Conservation (phyloP, 371 early-diverging fungal species). For the Mortierella sp. region DNA sequence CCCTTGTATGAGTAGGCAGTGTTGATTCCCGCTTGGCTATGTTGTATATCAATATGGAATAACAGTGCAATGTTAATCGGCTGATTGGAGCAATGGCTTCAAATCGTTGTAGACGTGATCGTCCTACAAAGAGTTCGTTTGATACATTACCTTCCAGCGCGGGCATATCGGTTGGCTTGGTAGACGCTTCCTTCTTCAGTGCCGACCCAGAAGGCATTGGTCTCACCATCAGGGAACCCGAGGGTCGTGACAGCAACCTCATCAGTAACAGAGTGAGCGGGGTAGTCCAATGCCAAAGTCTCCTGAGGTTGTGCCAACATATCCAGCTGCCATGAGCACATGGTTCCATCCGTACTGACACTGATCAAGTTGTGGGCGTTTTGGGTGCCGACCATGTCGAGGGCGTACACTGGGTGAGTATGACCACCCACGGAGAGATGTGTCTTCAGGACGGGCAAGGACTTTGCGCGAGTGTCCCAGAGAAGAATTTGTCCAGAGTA, state of each 20-base stretch:
- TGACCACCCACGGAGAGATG: slow-evolving; percentile 94
- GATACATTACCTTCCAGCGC: slow-evolving; percentile 82
- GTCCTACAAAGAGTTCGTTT: neutral
- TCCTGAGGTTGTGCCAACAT: slow-evolving; percentile 96
- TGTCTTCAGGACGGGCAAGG: slow-evolving; percentile 85
- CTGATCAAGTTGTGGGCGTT: slow-evolving; percentile 94
- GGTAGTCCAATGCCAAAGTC: slow-evolving; percentile 82
- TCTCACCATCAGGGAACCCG: slow-evolving; percentile 94
- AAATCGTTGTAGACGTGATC: neutral
- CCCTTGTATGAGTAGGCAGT: slow-evolving; percentile 86
- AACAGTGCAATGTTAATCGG: neutral
- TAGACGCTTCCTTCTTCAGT: slow-evolving; percentile 95
- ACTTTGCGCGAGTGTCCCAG: slow-evolving; percentile 96
- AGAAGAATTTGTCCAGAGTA: slow-evolving; percentile 97
- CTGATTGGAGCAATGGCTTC: neutral
- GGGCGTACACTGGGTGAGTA: slow-evolving; percentile 94
- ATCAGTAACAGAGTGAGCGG: slow-evolving; percentile 85
- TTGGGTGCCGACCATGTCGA: slow-evolving; percentile 93
- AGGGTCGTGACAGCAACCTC: slow-evolving; percentile 93
- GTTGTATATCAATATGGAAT: neutral
- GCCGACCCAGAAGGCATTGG: slow-evolving; percentile 94
- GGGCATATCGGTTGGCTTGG: slow-evolving; percentile 93
- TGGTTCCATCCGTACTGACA: slow-evolving; percentile 94
- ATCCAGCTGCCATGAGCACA: slow-evolving; percentile 97
- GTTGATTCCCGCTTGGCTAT: slow-evolving; percentile 95